A percentile compares a stretch with the other conserved stretches of the same genome.
phyloP scores from a whole-genome alignment of 129 eudicot genomes.

The Tagetes patula region DNA sequence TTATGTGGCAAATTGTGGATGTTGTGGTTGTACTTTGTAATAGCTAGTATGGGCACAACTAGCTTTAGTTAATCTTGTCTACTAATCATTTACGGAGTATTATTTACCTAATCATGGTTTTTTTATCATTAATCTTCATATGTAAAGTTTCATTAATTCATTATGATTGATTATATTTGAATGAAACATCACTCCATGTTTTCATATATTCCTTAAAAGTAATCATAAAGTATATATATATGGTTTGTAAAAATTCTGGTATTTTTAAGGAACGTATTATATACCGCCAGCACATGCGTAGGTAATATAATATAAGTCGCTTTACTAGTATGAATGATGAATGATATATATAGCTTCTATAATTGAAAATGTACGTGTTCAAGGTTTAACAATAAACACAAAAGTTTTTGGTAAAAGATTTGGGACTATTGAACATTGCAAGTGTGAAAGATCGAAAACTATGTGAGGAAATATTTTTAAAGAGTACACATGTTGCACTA shows the following conservation, averaged over 20 bases:
- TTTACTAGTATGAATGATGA: not conserved
- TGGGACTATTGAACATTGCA: slow-evolving; percentile 20
- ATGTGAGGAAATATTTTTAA: slow-evolving; percentile 16
- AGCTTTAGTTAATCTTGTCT: slow-evolving; percentile 40
- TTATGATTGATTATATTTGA: slow-evolving; percentile 17
- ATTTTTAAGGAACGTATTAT: not conserved
- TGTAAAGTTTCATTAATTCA: slow-evolving; percentile 2
- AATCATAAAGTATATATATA: not conserved
- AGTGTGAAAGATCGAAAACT: slow-evolving; percentile 23
- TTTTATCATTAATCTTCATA: slow-evolving; percentile 24
- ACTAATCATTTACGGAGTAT: slow-evolving; percentile 33
- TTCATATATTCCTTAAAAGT: not conserved
- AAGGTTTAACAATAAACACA: not conserved
- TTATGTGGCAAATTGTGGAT: slow-evolving; percentile 39
- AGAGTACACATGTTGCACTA: not conserved
- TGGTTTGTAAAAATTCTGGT: not conserved
- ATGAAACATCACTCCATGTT: not conserved
- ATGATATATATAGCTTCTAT: not conserved
- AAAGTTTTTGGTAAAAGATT: not conserved
- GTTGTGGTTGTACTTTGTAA: slow-evolving; percentile 44
- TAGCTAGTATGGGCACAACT: slow-evolving; percentile 38
- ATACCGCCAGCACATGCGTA: not conserved
- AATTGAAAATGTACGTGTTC: not conserved
- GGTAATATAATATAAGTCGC: not conserved
- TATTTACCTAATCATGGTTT: slow-evolving; percentile 32